These are phyloP conservation scores for Fomes fomentarius DNA, from an alignment of 1,284 basidiomycete genomes.

Conservation along the genomic window DNA sequence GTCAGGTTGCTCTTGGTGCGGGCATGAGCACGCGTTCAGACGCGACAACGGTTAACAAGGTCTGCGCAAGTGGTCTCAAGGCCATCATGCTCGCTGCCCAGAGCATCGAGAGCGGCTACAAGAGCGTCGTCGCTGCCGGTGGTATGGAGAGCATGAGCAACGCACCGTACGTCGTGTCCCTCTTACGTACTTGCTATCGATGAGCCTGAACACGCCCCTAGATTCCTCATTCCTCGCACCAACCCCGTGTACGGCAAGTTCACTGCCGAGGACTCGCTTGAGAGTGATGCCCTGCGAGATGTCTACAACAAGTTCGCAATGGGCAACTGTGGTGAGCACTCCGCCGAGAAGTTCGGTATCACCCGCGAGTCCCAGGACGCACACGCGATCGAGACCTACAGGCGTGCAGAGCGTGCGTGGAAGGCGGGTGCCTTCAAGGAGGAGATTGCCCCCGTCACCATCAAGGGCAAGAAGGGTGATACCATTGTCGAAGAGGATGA, in stretches of 20 bases:
- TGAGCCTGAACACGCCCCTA: slow-evolving; percentile 36
- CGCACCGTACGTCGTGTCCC: slow-evolving; percentile 72
- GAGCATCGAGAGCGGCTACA: slow-evolving; percentile 86
- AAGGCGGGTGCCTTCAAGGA: slow-evolving; percentile 81
- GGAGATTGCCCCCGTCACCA: slow-evolving; percentile 91
- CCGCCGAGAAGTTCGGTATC: slow-evolving; percentile 86
- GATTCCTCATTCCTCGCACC: slow-evolving; percentile 90
- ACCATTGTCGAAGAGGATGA: slow-evolving; percentile 92
- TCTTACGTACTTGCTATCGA: background rate
- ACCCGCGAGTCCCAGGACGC: slow-evolving; percentile 86
- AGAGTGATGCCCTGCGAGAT: slow-evolving; percentile 94
- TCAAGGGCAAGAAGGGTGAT: slow-evolving; percentile 96
- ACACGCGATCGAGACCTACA: slow-evolving; percentile 94
- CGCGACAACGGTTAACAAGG: slow-evolving; percentile 99
- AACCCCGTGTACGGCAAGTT: slow-evolving; percentile 92
- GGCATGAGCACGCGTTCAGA: slow-evolving; percentile 88
- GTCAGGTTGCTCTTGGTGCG: slow-evolving; percentile 90
- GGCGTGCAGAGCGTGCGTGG: slow-evolving; percentile 92
- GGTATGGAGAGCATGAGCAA: slow-evolving; percentile 99
- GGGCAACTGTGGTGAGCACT: slow-evolving; percentile 93
- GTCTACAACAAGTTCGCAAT: slow-evolving; percentile 96
- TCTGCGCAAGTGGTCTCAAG: slow-evolving; percentile 97
- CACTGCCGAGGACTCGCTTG: slow-evolving; percentile 85
- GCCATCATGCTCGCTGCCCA: slow-evolving; percentile 93
- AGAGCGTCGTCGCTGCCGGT: slow-evolving; percentile 88